Evolutionary conservation across 305 asterid species (phyloP).

Genomic region (Rubia peregrina): DNA sequence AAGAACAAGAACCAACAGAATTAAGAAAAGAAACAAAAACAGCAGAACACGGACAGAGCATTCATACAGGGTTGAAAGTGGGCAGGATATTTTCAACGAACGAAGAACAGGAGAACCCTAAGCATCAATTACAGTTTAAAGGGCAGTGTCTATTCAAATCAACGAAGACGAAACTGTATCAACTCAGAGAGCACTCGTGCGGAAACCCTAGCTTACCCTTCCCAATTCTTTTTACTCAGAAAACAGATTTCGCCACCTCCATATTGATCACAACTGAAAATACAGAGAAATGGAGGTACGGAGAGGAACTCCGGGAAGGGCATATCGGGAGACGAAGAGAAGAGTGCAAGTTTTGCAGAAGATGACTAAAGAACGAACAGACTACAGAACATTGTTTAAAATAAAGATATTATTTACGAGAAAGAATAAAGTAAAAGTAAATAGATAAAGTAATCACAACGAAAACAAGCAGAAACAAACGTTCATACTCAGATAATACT

Average conservation of each 20-base stretch:
- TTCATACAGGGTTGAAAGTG: neutral
- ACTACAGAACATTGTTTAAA: neutral
- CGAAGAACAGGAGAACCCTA: neutral
- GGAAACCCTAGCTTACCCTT: neutral
- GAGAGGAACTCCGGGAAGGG: neutral
- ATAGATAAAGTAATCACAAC: too few species aligned
- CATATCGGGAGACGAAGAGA: neutral
- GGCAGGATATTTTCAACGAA: neutral
- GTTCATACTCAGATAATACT: too few species aligned
- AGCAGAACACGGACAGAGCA: neutral
- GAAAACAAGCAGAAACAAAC: too few species aligned
- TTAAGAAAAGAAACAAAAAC: neutral
- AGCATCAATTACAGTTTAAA: neutral
- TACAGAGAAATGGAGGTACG: neutral
- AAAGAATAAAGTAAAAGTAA: too few species aligned
- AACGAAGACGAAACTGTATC: neutral
- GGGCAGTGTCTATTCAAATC: neutral
- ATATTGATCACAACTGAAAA: neutral
- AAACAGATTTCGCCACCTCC: neutral
- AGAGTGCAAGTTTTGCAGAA: neutral
- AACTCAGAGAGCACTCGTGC: neutral
- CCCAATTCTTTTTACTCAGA: neutral
- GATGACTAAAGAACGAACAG: neutral
- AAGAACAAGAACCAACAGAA: neutral
- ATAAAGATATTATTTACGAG: neutral